Percentiles rank a stretch among this genome's conserved stretches.
Evolutionary conservation across 1,284 basidiomycete species (phyloP).

Genomic region (Marasmius tenuissimus): DNA sequence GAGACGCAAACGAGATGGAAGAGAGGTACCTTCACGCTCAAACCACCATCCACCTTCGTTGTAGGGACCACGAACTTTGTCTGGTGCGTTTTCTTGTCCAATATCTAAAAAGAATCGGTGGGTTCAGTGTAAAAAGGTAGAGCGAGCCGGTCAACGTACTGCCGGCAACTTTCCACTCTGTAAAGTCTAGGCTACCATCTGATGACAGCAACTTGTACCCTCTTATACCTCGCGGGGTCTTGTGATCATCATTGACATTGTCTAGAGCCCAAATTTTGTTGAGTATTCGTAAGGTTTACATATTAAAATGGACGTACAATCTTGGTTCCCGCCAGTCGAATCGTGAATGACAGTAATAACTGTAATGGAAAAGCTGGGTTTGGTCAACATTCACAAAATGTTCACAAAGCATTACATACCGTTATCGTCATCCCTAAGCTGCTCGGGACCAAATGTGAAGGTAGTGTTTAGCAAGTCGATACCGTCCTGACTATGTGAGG

Average conservation of each 20-base stretch:
- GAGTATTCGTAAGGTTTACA: background rate
- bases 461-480: constrained; percentile 29
- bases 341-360: constrained; percentile 34
- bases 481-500: constrained; percentile 29
- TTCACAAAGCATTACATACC: constrained; percentile 19
- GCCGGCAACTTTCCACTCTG: constrained; percentile 49
- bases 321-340: constrained; percentile 34
- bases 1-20: background rate
- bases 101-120: constrained; percentile 21
- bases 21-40: constrained; percentile 42
- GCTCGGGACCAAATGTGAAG: constrained; percentile 31
- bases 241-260: constrained; percentile 31
- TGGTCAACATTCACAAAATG: constrained; percentile 2
- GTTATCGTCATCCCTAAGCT: constrained; percentile 30
- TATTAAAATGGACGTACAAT: constrained; percentile 23
- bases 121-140: background rate
- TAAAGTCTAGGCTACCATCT: constrained; percentile 34
- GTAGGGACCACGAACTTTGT: constrained; percentile 40
- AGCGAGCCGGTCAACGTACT: constrained; percentile 30
- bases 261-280: constrained; percentile 12
- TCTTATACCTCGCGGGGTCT: constrained; percentile 46
- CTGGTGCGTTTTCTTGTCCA: constrained; percentile 33
- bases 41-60: constrained; percentile 55
- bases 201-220: constrained; percentile 38
- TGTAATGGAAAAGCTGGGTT: constrained; percentile 5